Percentiles rank a stretch among this genome's conserved stretches.
phyloP scores from a whole-genome alignment of 1,284 basidiomycete species.

The Moniliophthora roreri region DNA sequence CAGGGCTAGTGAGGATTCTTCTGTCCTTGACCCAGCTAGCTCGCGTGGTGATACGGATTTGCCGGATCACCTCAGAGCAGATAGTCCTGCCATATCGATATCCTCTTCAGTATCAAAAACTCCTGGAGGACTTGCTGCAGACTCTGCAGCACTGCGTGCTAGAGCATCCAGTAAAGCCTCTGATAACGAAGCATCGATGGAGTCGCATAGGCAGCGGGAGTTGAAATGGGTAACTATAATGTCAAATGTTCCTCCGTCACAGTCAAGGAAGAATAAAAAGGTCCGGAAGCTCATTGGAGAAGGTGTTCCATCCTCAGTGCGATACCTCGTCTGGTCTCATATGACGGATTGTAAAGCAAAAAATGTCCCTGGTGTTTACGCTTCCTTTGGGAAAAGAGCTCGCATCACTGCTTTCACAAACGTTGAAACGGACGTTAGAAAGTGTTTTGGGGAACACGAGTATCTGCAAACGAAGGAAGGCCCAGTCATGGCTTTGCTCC shows the following conservation, averaged over 20 bases:
- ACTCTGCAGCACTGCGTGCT: constrained; percentile 11
- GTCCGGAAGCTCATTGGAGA: constrained; percentile 79
- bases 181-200: constrained; percentile 39
- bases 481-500: constrained; percentile 58
- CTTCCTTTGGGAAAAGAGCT: constrained; percentile 60
- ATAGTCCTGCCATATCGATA: constrained; percentile 51
- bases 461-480: constrained; percentile 53
- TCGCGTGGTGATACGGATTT: constrained; percentile 26
- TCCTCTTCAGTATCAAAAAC: constrained; percentile 25
- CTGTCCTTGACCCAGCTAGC: constrained; percentile 31
- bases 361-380: constrained; percentile 69
- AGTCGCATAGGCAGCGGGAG: constrained; percentile 76
- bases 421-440: constrained; percentile 62
- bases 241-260: constrained; percentile 57
- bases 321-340: constrained; percentile 85
- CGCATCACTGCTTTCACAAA: constrained; percentile 50
- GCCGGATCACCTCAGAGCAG: constrained; percentile 34
- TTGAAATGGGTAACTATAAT: constrained; percentile 75
- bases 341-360: constrained; percentile 75
- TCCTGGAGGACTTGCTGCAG: constrained; percentile 9
- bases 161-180: constrained; percentile 13
- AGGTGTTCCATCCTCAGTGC: constrained; percentile 79
- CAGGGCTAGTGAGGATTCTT: constrained; percentile 57
- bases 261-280: constrained; percentile 82
- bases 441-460: constrained; percentile 51